Evolutionary conservation across 768 basidiomycete species (phyloP).

Genomic region (Candolleomyces eurysporus): DNA sequence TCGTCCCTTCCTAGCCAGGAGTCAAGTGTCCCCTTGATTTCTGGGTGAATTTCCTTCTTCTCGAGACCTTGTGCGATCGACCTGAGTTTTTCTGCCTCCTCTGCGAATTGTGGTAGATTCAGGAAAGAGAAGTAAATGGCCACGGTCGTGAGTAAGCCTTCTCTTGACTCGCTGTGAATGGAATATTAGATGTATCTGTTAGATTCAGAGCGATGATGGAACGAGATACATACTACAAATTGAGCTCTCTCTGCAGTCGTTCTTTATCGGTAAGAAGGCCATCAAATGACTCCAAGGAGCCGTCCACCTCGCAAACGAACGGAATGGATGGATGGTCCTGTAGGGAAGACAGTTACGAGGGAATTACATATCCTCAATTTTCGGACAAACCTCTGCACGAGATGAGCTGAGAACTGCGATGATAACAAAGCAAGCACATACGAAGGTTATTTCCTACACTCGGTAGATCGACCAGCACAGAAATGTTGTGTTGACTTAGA

Average conservation of each 20-base stretch:
- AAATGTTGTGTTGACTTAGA: conserved; percentile 2
- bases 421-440: not conserved
- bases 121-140: not conserved
- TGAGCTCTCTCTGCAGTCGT: too few species aligned
- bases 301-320: conserved; percentile 5
- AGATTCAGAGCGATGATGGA: too few species aligned
- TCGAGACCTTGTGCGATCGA: not conserved
- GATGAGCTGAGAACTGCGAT: not conserved
- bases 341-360: not conserved
- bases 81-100: not conserved
- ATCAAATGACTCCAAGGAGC: conserved; percentile 1
- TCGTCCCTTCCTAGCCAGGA: not conserved
- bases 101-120: not conserved
- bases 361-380: not conserved
- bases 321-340: conserved; percentile 7
- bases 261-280: not conserved
- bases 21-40: not conserved
- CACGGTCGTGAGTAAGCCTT: not conserved
- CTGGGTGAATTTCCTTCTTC: not conserved
- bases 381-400: conserved; percentile 1
- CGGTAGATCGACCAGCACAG: conserved; percentile 6
- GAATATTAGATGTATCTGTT: too few species aligned
- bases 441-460: conserved; percentile 9
- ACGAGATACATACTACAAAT: too few species aligned
- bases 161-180: not conserved